A percentile compares a stretch with the other conserved stretches of the same genome.
Conservation (phyloP, 2,329 filamentous ascomycete species). For the Claviceps sp. region DNA sequence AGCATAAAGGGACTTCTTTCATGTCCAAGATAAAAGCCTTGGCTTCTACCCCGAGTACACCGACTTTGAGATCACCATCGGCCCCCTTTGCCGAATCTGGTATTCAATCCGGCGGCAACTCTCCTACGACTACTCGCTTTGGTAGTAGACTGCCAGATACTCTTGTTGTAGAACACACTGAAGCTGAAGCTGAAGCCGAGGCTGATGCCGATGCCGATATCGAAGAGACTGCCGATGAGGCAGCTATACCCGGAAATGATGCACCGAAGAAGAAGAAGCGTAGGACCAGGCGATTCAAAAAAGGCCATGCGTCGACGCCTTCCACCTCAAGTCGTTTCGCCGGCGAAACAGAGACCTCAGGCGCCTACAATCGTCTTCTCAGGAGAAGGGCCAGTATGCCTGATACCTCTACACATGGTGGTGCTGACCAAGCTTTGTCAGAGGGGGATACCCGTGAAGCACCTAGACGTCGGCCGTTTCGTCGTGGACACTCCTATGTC, state of each 20-base stretch:
- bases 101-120: constrained; percentile 29
- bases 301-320: constrained; percentile 48
- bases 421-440: constrained; percentile 50
- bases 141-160: constrained; percentile 39
- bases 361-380: constrained; percentile 35
- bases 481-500: constrained; percentile 47
- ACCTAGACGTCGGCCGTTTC: constrained; percentile 34
- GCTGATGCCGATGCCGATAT: constrained; percentile 21
- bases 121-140: constrained; percentile 32
- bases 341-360: constrained; percentile 26
- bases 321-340: constrained; percentile 43
- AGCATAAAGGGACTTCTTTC: constrained; percentile 50
- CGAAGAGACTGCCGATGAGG: constrained; percentile 66
- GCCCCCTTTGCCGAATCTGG: constrained; percentile 19
- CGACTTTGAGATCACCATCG: constrained; percentile 29
- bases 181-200: constrained; percentile 1
- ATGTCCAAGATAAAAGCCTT: constrained; percentile 71
- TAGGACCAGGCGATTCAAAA: constrained; percentile 46
- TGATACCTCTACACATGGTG: constrained; percentile 33
- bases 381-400: constrained; percentile 54
- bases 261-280: constrained; percentile 40
- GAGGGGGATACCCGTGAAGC: constrained; percentile 62
- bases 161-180: constrained; percentile 32
- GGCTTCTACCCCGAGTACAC: constrained; percentile 38
- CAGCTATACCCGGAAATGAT: constrained; percentile 26